These are phyloP conservation scores for Cystobasidiaceae sp. DNA, from an alignment of 1,284 basidiomycete genomes.

Conservation along the genomic window DNA sequence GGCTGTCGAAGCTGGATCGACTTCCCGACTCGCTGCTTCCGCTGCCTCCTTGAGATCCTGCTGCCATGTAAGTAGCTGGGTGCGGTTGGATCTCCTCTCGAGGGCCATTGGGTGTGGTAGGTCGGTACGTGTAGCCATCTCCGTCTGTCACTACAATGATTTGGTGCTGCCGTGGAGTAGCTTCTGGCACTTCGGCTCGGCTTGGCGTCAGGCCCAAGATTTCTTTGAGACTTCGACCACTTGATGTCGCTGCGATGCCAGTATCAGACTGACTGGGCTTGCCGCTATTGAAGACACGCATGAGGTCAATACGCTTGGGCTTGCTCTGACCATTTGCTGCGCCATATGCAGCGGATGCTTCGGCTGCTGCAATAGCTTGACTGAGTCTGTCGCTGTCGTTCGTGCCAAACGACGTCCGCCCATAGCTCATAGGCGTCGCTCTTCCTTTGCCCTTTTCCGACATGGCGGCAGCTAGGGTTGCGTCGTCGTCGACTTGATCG, in stretches of 20 bases:
- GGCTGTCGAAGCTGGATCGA: constrained; percentile 37
- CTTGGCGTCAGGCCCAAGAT: constrained; percentile 10
- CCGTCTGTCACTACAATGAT: constrained; percentile 35
- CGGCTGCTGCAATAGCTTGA: constrained; percentile 18
- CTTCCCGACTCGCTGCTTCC: not conserved
- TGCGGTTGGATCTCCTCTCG: not conserved
- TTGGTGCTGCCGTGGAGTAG: constrained; percentile 10
- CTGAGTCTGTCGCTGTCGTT: constrained; percentile 15
- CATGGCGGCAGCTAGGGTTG: constrained; percentile 7
- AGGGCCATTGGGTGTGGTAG: constrained; percentile 2
- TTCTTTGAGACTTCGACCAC: constrained; percentile 21
- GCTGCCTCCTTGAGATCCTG: not conserved
- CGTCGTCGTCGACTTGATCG: constrained; percentile 26
- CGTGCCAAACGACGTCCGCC: constrained; percentile 5
- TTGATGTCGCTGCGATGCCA: constrained; percentile 20
- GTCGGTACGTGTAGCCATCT: constrained; percentile 26
- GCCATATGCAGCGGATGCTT: constrained; percentile 7
- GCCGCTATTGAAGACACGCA: constrained; percentile 33
- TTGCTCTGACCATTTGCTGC: constrained; percentile 3
- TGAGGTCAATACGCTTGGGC: constrained; percentile 36
- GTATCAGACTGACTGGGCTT: constrained; percentile 12
- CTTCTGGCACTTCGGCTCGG: not conserved
- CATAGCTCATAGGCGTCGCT: not conserved
- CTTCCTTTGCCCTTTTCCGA: constrained; percentile 16
- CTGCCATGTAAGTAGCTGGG: not conserved